Conservation (phyloP, 2,329 filamentous ascomycete species). For the Monilinia aucupariae region DNA sequence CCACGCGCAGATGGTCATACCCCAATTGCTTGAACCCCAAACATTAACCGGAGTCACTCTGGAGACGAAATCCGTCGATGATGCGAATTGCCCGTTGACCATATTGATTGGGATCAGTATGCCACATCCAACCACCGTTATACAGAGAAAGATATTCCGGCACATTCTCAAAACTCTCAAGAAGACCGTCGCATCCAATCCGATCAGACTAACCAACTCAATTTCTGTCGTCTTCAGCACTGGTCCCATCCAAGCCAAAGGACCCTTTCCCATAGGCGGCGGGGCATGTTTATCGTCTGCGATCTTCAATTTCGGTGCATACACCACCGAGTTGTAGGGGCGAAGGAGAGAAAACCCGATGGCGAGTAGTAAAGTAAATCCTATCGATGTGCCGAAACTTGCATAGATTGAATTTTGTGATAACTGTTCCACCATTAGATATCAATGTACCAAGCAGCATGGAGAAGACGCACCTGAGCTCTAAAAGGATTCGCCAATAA, state of each 20-base stretch:
- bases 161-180: slow-evolving; percentile 86
- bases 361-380: slow-evolving; percentile 66
- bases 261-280: slow-evolving; percentile 76
- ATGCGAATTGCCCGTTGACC: slow-evolving; percentile 40
- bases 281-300: slow-evolving; percentile 86
- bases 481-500: slow-evolving; percentile 32
- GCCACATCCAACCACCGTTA: slow-evolving; percentile 66
- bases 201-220: slow-evolving; percentile 72
- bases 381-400: slow-evolving; percentile 74
- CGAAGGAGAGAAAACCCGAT: slow-evolving; percentile 82
- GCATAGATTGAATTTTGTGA: slow-evolving; percentile 61
- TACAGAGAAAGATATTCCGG: slow-evolving; percentile 75
- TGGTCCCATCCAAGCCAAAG: slow-evolving; percentile 81
- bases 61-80: slow-evolving; percentile 42
- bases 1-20: slow-evolving; percentile 54
- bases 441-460: background rate
- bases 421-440: slow-evolving; percentile 27
- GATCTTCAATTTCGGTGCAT: slow-evolving; percentile 89
- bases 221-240: slow-evolving; percentile 73
- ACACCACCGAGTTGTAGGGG: slow-evolving; percentile 86
- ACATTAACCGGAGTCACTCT: slow-evolving; percentile 56
- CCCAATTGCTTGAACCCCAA: slow-evolving; percentile 51
- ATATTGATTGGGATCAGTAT: slow-evolving; percentile 81
- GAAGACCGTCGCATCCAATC: slow-evolving; percentile 87
- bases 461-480: slow-evolving; percentile 23